phyloP scores from a whole-genome alignment of 1,284 basidiomycete species.

The Ceraceosorus guamensis region DNA sequence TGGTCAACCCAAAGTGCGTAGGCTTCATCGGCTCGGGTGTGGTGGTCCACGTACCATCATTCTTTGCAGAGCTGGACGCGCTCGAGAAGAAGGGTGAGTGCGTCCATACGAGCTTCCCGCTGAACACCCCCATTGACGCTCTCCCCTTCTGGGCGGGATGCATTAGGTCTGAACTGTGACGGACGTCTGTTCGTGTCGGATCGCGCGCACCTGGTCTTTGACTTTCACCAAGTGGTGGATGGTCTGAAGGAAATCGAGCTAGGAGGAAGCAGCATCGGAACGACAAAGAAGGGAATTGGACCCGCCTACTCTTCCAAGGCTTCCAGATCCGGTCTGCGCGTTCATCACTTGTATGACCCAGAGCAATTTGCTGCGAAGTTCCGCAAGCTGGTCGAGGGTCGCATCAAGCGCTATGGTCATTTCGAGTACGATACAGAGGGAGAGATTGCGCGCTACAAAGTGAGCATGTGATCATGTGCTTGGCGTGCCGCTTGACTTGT shows the following conservation, averaged over 20 bases:
- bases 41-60: conserved; percentile 88
- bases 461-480: conserved; percentile 34
- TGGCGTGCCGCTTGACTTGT: too few relatives aligned
- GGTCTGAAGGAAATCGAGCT: conserved; percentile 96
- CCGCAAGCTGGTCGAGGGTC: conserved; percentile 87
- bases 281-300: conserved; percentile 95
- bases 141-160: background rate
- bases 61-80: conserved; percentile 86
- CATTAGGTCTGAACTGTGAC: conserved; percentile 64
- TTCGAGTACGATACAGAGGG: conserved; percentile 98
- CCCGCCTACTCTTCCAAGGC: conserved; percentile 97
- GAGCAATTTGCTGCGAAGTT: conserved; percentile 83
- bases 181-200: conserved; percentile 86
- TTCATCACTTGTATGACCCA: conserved; percentile 91
- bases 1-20: conserved; percentile 79
- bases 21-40: conserved; percentile 90
- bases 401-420: conserved; percentile 95
- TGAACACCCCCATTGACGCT: background rate
- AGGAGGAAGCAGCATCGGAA: conserved; percentile 83
- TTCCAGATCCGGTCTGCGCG: conserved; percentile 84
- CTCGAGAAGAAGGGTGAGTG: conserved; percentile 70
- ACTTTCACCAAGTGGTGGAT: conserved; percentile 99
- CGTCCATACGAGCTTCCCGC: background rate
- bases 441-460: conserved; percentile 87
- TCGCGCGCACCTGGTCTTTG: conserved; percentile 91